Evolutionary conservation across 257 asterid species (phyloP), one percentile per base, ranked within the genome.

Genomic region (Rehmannia glutinosa): DNA sequence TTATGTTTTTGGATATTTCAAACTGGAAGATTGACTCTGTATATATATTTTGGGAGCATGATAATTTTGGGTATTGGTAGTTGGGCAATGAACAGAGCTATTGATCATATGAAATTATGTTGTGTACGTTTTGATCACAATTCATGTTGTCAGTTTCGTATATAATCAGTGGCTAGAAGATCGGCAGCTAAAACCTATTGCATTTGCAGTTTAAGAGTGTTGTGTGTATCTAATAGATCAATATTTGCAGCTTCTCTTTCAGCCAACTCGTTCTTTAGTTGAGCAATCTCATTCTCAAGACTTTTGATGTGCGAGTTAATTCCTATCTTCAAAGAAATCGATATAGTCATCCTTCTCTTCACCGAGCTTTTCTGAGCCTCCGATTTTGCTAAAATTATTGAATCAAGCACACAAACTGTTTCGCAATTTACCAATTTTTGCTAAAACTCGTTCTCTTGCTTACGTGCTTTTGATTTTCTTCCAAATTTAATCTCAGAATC

Each of bases 221-320:
- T 27, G 7, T 65, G 70, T 38, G 69, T 62, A 38, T 49, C 59
- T 47, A 73, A 33, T 16, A 52, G 43, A 60, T 55, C 70, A 64
- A 16, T 19, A 41, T 46, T 30, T 59, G 54, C 62, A 28, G 73
- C 47, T 68, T 82, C 78, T 55, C 32, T 57, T 63, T 75, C 76
- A 53, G 73, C 64, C 49, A 76, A 39, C 67, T 73, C 69, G 8
- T 63, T 27, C 64, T 66, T 71, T 13, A 79, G 50, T 28, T 27
- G 71, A 59, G 64, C 63, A 74, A 79, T 63, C 80, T 78, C 78
- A 47, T 33, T 56, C 65, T 65, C 32, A 62, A 82, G 80, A 33
- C 55, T 62, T 55, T 42, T 56, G 24, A 73, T 64, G 74, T 36
- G 41, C 54, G n/a, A 17, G 64, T 25, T n/a, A n/a, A n/a, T n/a